Conservation (phyloP, 1,284 basidiomycete species). For the Ganoderma boninense region DNA sequence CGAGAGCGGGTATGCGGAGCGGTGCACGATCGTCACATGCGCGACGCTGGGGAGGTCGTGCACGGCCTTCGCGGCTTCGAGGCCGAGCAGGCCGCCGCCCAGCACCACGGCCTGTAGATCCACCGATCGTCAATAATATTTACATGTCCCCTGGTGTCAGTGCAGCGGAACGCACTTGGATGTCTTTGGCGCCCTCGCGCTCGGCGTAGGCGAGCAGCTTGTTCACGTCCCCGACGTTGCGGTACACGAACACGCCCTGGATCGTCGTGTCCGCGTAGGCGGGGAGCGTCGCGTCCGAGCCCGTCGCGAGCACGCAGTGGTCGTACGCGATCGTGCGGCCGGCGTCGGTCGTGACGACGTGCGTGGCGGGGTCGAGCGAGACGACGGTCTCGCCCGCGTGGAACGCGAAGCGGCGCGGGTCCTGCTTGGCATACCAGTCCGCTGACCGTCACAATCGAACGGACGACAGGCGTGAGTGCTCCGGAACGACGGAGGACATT, state of each 20-base stretch:
- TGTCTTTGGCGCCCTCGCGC: slow-evolving; percentile 48
- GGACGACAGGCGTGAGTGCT: not conserved
- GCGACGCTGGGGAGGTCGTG: slow-evolving; percentile 62
- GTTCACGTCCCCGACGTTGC: slow-evolving; percentile 75
- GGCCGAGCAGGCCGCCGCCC: slow-evolving; percentile 78
- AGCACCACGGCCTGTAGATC: slow-evolving; percentile 62
- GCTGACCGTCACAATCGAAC: slow-evolving; percentile 33
- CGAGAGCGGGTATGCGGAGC: slow-evolving; percentile 70
- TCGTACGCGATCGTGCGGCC: slow-evolving; percentile 64
- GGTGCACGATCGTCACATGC: slow-evolving; percentile 64
- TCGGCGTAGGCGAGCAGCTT: slow-evolving; percentile 66
- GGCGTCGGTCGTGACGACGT: slow-evolving; percentile 56
- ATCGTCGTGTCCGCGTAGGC: slow-evolving; percentile 59
- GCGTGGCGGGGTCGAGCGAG: slow-evolving; percentile 53
- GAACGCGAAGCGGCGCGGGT: slow-evolving; percentile 60
- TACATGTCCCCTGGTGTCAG: too few relatives aligned
- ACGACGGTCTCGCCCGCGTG: slow-evolving; percentile 63
- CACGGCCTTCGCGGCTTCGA: slow-evolving; percentile 80
- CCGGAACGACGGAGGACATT: not conserved
- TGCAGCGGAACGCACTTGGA: slow-evolving; percentile 20
- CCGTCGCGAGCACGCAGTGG: slow-evolving; percentile 75
- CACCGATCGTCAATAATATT: too few relatives aligned
- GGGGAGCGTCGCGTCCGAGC: slow-evolving; percentile 75
- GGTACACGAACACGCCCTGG: slow-evolving; percentile 75
- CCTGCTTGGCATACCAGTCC: slow-evolving; percentile 69